A percentile compares a stretch with the other conserved stretches of the same genome.
Evolutionary conservation across 2,329 filamentous ascomycete genomes (phyloP).

Genomic region (Cercospora citrullina): DNA sequence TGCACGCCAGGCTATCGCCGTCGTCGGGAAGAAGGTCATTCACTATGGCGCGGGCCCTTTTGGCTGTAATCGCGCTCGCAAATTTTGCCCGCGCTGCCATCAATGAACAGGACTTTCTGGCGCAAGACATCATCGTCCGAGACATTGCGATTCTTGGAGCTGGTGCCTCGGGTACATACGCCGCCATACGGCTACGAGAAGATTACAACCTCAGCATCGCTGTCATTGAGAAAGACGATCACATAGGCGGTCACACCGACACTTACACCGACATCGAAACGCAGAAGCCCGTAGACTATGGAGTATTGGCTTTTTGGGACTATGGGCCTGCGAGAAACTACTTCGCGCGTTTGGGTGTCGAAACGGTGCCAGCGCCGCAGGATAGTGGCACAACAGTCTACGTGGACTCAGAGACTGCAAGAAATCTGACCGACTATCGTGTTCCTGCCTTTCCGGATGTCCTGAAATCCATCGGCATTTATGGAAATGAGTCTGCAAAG

Average conservation of each 20-base stretch:
- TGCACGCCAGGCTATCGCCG: neutral
- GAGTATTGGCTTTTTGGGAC: constrained; percentile 14
- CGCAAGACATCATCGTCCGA: constrained; percentile 3
- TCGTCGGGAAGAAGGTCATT: neutral
- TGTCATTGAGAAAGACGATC: constrained; percentile 15
- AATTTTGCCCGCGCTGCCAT: neutral
- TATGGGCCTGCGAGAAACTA: constrained; percentile 8
- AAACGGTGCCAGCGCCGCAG: neutral
- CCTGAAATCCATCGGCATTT: neutral
- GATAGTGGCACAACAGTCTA: neutral
- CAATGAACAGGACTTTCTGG: neutral
- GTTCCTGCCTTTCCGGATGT: neutral
- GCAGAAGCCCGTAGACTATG: constrained; percentile 12
- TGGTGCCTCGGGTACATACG: constrained; percentile 24
- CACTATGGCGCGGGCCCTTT: neutral
- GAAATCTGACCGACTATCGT: constrained; percentile 1
- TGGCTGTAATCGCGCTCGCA: neutral
- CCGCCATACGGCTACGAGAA: constrained; percentile 21
- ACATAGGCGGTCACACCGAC: constrained; percentile 14
- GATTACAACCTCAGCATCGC: constrained; percentile 21
- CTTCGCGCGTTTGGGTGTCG: constrained; percentile 5
- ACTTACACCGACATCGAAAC: constrained; percentile 9
- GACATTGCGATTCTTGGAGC: constrained; percentile 25
- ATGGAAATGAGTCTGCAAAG: constrained; percentile 2
- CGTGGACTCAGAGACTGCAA: constrained; percentile 8